phyloP scores from a whole-genome alignment of 2,329 filamentous ascomycete species.

The Helminthosporium solani region DNA sequence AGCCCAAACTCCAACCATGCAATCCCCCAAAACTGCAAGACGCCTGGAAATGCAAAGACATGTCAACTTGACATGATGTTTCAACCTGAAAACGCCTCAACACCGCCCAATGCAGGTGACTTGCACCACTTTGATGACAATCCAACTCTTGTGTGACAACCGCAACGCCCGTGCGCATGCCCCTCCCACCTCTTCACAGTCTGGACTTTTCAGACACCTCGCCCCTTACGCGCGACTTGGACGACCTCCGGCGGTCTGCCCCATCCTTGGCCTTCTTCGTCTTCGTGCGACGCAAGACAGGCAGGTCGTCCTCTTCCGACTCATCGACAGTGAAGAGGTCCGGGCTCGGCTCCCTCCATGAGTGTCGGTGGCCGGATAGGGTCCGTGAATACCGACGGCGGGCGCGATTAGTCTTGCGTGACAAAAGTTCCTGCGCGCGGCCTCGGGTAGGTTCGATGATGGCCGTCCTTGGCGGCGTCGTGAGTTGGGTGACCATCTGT shows the following conservation, averaged over 20 bases:
- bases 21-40: conserved; percentile 22
- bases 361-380: conserved; percentile 43
- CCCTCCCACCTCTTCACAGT: conserved; percentile 19
- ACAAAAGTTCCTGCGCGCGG: conserved; percentile 39
- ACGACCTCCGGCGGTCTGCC: conserved; percentile 37
- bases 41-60: conserved; percentile 6
- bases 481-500: conserved; percentile 31
- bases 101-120: conserved; percentile 32
- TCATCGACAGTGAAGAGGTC: conserved; percentile 47
- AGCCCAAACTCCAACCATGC: conserved; percentile 15
- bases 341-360: conserved; percentile 45
- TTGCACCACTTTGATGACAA: not conserved
- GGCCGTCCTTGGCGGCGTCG: conserved; percentile 24
- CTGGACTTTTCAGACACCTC: conserved; percentile 34
- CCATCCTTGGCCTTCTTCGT: conserved; percentile 38
- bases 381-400: conserved; percentile 38
- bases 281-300: conserved; percentile 27
- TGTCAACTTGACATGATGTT: not conserved
- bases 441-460: conserved; percentile 38
- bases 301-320: conserved; percentile 39
- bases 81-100: conserved; percentile 16
- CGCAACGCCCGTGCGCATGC: conserved; percentile 1
- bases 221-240: conserved; percentile 26
- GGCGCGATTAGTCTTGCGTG: conserved; percentile 30
- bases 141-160: conserved; percentile 5